Conservation (phyloP, 176 grass and related monocot genomes). For the Miscanthus lutarioriparius region DNA sequence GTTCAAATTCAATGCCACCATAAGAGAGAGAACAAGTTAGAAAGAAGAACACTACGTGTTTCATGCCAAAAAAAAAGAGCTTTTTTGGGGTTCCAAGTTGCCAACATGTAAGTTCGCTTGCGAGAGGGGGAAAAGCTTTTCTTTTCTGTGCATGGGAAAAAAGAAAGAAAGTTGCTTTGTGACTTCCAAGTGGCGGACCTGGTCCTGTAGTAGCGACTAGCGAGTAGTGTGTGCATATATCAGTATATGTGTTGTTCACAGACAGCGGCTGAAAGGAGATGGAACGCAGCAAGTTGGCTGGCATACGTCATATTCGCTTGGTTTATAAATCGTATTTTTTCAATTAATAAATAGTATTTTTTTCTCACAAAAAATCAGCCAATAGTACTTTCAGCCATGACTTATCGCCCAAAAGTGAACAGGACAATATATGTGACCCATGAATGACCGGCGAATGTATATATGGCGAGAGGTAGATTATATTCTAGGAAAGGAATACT, state of each 20-base stretch:
- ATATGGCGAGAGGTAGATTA: background rate
- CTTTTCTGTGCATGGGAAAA: background rate
- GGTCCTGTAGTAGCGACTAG: background rate
- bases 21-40: background rate
- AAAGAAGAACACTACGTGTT: background rate
- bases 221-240: no score
- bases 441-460: background rate
- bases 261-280: constrained; percentile 2
- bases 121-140: background rate
- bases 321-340: no score
- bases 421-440: background rate
- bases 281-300: background rate
- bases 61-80: background rate
- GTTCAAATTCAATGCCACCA: background rate
- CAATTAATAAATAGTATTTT: no score
- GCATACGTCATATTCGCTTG: no score
- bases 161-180: background rate
- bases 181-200: background rate
- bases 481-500: background rate
- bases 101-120: constrained; percentile 3
- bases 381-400: no score
- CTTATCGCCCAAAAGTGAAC: no score
- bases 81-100: background rate
- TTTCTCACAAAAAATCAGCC: no score
- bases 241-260: background rate